Conservation (phyloP, 1,284 basidiomycete species). For the Uromyces viciae-fabae region DNA sequence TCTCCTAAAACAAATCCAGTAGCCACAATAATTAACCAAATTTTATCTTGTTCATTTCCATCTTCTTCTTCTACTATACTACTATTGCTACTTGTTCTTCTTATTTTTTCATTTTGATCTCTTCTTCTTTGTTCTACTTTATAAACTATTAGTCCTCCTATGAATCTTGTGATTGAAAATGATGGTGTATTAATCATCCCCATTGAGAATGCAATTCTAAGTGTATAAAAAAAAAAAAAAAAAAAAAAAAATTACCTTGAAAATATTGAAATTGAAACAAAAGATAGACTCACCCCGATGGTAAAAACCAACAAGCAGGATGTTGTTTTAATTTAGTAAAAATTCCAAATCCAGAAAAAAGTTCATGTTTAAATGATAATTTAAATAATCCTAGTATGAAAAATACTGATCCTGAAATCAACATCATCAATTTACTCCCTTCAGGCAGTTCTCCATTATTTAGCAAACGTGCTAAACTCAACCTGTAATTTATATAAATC, state of each 20-base stretch:
- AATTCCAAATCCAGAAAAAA: conserved; percentile 5
- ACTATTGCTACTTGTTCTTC: conserved; percentile 45
- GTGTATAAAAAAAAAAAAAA: conserved; percentile 30
- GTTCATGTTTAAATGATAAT: conserved; percentile 56
- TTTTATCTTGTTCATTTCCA: conserved; percentile 58
- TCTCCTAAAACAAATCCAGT: conserved; percentile 94
- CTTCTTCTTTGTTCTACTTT: conserved; percentile 60
- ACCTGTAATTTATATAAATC: conserved; percentile 60
- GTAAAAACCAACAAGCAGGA: conserved; percentile 65
- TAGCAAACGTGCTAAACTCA: conserved; percentile 82
- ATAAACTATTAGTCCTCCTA: conserved; percentile 80
- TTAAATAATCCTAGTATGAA: conserved; percentile 67
- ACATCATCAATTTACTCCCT: conserved; percentile 75
- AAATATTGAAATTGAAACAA: neutral
- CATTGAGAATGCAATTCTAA: conserved; percentile 59
- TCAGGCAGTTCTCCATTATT: conserved; percentile 74
- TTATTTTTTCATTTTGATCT: conserved; percentile 50
- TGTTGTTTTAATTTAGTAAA: conserved; percentile 3
- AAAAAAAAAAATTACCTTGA: conserved; percentile 47
- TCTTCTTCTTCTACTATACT: conserved; percentile 52
- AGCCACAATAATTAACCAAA: conserved; percentile 78
- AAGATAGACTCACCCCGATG: conserved; percentile 67
- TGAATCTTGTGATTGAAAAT: conserved; percentile 83
- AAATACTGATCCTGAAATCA: conserved; percentile 69
- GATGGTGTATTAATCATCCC: conserved; percentile 89